These are phyloP conservation scores for Avena sativa DNA, from an alignment of 176 grass and related monocot genomes.

Conservation along the genomic window DNA sequence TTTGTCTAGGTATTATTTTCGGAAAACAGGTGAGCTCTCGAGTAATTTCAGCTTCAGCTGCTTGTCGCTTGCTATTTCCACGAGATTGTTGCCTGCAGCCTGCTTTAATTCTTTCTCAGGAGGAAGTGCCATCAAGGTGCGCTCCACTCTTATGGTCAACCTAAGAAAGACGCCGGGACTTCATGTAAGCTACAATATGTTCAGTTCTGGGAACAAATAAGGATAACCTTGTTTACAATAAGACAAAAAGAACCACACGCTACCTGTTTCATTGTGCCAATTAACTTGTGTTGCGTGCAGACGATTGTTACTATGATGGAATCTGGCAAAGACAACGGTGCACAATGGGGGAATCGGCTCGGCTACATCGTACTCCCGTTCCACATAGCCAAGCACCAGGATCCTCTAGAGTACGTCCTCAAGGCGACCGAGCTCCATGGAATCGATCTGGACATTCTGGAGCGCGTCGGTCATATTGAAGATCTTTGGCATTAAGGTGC, in stretches of 20 bases:
- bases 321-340: too few species aligned
- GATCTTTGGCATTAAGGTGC: slow-evolving; percentile 68
- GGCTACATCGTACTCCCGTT: too few species aligned
- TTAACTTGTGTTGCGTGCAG: slow-evolving; percentile 37
- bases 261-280: not conserved
- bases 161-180: slow-evolving; percentile 69
- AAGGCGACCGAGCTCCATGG: slow-evolving; percentile 63
- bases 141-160: slow-evolving; percentile 80
- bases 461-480: slow-evolving; percentile 60
- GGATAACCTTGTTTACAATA: too few species aligned
- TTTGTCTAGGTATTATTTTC: slow-evolving; percentile 68
- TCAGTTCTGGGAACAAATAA: not conserved
- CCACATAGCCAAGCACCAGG: not conserved
- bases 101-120: slow-evolving; percentile 1
- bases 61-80: not conserved
- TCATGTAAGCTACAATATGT: slow-evolving; percentile 42
- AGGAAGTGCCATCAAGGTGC: slow-evolving; percentile 55
- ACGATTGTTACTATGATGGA: slow-evolving; percentile 73
- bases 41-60: not conserved
- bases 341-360: too few species aligned
- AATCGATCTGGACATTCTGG: slow-evolving; percentile 69
- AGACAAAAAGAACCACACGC: not conserved
- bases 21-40: slow-evolving; percentile 56
- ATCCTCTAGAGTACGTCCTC: slow-evolving; percentile 70
- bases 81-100: not conserved